A percentile compares a stretch with the other conserved stretches of the same genome.
Conservation (phyloP, 148 eudicot genomes). For the Chenopodium formosanum region DNA sequence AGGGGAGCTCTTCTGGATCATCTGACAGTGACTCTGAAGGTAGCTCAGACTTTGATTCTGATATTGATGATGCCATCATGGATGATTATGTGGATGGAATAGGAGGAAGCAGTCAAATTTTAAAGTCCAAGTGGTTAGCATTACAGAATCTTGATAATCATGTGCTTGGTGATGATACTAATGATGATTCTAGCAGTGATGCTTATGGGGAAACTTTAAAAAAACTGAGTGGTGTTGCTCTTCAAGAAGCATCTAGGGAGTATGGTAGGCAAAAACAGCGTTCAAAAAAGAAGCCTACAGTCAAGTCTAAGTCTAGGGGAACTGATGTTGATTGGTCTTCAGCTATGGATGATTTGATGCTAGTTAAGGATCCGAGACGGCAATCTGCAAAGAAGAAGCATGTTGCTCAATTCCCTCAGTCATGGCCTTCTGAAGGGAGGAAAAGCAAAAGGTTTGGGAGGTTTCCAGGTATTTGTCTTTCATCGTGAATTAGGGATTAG, state of each 20-base stretch:
- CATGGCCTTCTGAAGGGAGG: constrained; percentile 71
- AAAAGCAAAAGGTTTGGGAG: constrained; percentile 55
- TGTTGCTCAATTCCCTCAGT: constrained; percentile 58
- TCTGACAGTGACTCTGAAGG: constrained; percentile 61
- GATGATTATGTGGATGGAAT: constrained; percentile 83
- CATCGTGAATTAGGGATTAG: background rate
- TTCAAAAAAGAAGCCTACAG: constrained; percentile 45
- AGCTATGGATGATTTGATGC: constrained; percentile 68
- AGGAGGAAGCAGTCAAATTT: constrained; percentile 55
- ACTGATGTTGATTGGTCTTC: constrained; percentile 44
- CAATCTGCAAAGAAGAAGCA: constrained; percentile 63
- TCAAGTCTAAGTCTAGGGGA: constrained; percentile 28
- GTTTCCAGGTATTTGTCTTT: constrained; percentile 58
- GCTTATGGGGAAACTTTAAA: constrained; percentile 47
- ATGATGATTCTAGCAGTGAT: constrained; percentile 43
- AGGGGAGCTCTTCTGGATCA: constrained; percentile 51
- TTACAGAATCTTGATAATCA: constrained; percentile 39
- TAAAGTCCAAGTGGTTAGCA: constrained; percentile 59
- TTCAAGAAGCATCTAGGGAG: constrained; percentile 81
- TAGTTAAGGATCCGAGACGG: constrained; percentile 80
- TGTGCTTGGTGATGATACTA: constrained; percentile 25
- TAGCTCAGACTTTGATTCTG: constrained; percentile 59
- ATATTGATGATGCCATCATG: constrained; percentile 86
- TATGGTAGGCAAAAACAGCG: constrained; percentile 56
- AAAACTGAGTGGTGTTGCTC: constrained; percentile 76